Percentiles rank a stretch among this genome's conserved stretches.
Conservation (phyloP, 257 asterid genomes). For the Solanum arcanum region DNA sequence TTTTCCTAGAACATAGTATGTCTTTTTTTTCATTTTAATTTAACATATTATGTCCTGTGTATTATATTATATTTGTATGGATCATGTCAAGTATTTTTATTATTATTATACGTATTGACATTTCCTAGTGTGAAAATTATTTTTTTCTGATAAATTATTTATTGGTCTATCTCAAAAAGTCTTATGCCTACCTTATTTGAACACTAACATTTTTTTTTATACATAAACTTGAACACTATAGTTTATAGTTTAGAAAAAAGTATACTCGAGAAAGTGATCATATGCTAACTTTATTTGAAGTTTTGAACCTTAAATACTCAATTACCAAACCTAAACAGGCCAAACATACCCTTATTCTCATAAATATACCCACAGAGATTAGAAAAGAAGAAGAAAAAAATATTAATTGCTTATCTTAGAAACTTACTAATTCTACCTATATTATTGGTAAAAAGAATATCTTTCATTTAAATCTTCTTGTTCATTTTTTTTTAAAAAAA, state of each 20-base stretch:
- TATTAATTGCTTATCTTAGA: neutral
- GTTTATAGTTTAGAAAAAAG: neutral
- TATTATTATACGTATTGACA: neutral
- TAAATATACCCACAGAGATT: neutral
- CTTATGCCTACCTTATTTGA: neutral
- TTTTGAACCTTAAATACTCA: neutral
- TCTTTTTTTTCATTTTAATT: neutral
- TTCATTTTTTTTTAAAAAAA: neutral
- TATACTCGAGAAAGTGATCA: neutral
- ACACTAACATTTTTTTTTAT: neutral
- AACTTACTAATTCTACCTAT: neutral
- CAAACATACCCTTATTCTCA: neutral
- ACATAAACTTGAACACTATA: neutral
- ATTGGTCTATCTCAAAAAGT: neutral
- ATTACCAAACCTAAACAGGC: neutral
- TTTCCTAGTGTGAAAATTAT: neutral
- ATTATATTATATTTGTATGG: neutral
- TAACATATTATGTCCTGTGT: neutral
- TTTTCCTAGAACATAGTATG: neutral
- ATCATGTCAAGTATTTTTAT: neutral
- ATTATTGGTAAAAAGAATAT: neutral
- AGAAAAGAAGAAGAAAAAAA: neutral
- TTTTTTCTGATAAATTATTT: neutral
- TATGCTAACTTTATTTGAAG: neutral
- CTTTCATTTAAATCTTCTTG: neutral